Conservation (phyloP, 108 stramenopile genomes). For the Pelagomonas calceolata region DNA sequence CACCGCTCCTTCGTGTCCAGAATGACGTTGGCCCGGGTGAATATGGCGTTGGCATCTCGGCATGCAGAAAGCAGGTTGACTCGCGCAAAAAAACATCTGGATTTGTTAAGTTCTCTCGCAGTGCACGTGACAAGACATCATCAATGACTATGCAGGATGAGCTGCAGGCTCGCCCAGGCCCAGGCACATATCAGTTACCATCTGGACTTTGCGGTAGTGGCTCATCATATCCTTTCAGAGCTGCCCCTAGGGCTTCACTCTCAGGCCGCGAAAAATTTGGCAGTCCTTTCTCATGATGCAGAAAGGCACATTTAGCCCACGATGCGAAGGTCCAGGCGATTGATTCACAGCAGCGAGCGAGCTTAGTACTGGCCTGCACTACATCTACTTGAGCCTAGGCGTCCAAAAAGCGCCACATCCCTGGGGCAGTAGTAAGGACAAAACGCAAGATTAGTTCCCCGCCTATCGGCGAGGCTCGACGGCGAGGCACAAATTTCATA, state of each 20-base stretch:
- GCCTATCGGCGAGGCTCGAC: no score
- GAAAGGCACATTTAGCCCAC: no score
- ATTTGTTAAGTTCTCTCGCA: slow-evolving; percentile 9
- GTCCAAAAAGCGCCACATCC: no score
- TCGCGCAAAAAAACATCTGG: slow-evolving; percentile 5
- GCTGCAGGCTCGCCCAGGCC: slow-evolving; percentile 4
- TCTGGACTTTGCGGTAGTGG: slow-evolving; percentile 7
- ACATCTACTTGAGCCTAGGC: no score
- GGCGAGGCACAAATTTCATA: no score
- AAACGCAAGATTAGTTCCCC: no score
- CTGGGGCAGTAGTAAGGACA: no score
- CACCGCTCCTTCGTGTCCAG: slow-evolving; percentile 6
- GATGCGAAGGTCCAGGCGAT: no score
- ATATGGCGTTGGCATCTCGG: slow-evolving; percentile 10
- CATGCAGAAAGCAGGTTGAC: slow-evolving; percentile 13
- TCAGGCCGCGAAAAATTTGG: slow-evolving; percentile 16
- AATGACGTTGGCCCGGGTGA: slow-evolving; percentile 23
- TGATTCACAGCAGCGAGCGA: no score
- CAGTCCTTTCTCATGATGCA: slow-evolving; percentile 16
- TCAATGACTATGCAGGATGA: neutral
- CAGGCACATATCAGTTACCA: slow-evolving; percentile 18
- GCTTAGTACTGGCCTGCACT: no score
- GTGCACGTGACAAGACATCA: slow-evolving; percentile 3
- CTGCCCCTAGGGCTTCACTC: slow-evolving; percentile 4
- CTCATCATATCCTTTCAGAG: slow-evolving; percentile 4